Evolutionary conservation across 768 basidiomycete genomes (phyloP).

Genomic region (Termitomyces eurrhizus): DNA sequence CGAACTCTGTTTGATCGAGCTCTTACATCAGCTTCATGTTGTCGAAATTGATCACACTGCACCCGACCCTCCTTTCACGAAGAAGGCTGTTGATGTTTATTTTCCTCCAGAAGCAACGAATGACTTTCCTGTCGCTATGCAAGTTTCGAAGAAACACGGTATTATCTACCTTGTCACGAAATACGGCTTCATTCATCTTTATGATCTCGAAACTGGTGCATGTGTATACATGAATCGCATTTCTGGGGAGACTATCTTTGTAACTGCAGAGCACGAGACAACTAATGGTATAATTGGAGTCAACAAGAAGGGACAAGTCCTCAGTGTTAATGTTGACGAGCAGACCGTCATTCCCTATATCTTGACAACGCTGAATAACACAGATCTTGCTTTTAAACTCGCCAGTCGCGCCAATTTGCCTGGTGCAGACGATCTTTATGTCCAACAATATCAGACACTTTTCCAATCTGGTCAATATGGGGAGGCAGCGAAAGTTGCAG

Average conservation of each 20-base stretch:
- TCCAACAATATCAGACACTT: constrained; percentile 89
- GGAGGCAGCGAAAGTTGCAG: constrained; percentile 96
- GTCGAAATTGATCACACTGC: constrained; percentile 97
- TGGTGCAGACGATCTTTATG: constrained; percentile 95
- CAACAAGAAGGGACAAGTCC: constrained; percentile 98
- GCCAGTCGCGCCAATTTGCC: constrained; percentile 95
- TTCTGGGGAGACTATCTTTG: constrained; percentile 98
- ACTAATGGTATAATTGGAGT: constrained; percentile 97
- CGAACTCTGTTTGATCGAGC: constrained; percentile 2
- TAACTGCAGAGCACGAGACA: constrained; percentile 93
- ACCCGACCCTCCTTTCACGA: constrained; percentile 87
- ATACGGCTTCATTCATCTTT: constrained; percentile 98
- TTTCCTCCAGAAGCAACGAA: constrained; percentile 98
- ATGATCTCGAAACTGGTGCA: constrained; percentile 94
- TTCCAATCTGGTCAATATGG: constrained; percentile 86
- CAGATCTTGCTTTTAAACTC: constrained; percentile 96
- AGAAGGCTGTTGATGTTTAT: constrained; percentile 98
- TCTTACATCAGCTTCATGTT: constrained; percentile 73
- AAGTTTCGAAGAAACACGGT: constrained; percentile 95
- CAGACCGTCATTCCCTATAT: constrained; percentile 95
- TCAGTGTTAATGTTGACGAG: constrained; percentile 96
- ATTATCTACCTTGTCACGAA: constrained; percentile 98
- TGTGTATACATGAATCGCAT: constrained; percentile 99
- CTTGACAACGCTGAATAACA: constrained; percentile 89
- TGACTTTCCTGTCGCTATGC: constrained; percentile 99